Conservation (phyloP, 176 grass and related monocot genomes). For the Elaeis guineensis region DNA sequence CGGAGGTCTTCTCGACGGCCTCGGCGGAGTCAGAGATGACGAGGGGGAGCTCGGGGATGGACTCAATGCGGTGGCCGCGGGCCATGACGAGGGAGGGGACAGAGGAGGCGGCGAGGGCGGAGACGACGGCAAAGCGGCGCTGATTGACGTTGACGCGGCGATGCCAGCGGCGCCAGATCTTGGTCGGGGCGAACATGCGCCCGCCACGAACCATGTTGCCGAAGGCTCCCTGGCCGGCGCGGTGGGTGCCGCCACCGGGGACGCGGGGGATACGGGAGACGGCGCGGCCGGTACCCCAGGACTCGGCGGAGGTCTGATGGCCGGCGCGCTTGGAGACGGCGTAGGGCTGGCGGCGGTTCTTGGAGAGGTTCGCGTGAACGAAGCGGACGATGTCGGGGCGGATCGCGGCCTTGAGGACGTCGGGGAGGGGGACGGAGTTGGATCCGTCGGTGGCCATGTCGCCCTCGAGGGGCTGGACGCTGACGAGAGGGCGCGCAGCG, state of each 20-base stretch:
- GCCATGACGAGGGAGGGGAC: constrained; percentile 59
- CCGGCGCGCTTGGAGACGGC: constrained; percentile 82
- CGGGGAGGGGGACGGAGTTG: constrained; percentile 23
- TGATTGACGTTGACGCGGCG: constrained; percentile 59
- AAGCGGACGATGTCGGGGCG: constrained; percentile 50
- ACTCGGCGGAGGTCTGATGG: constrained; percentile 91
- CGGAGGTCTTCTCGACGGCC: constrained; percentile 74
- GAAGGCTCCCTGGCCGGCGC: constrained; percentile 77
- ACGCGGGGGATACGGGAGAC: constrained; percentile 95
- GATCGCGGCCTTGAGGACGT: constrained; percentile 39
- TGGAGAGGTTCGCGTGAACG: constrained; percentile 42
- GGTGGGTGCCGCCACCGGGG: constrained; percentile 65
- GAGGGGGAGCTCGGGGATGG: constrained; percentile 66
- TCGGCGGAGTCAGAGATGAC: constrained; percentile 67
- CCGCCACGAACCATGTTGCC: constrained; percentile 91
- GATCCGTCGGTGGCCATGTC: constrained; percentile 43
- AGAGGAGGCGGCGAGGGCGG: constrained; percentile 60
- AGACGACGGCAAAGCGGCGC: constrained; percentile 40
- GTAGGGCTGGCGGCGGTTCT: constrained; percentile 89
- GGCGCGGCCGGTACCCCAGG: constrained; percentile 78
- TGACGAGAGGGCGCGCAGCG: constrained; percentile 36
- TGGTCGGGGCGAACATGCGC: constrained; percentile 73
- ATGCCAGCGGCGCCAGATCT: constrained; percentile 83
- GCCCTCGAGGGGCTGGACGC: constrained; percentile 53
- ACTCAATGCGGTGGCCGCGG: constrained; percentile 61